phyloP scores from a whole-genome alignment of 2,329 filamentous ascomycete species.

The Aaosphaeria pasadenensis region DNA sequence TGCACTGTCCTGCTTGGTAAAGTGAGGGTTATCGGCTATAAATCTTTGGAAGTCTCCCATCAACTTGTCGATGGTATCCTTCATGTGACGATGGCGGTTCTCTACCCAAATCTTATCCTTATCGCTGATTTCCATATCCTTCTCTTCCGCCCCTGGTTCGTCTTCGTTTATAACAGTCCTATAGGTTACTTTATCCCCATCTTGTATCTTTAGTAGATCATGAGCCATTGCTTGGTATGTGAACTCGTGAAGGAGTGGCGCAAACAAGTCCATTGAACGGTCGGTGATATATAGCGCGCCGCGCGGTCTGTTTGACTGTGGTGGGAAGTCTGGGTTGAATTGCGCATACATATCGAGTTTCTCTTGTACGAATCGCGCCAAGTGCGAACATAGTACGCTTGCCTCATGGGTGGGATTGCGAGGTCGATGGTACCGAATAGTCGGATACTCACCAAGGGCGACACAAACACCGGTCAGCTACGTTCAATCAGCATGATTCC shows the following conservation, averaged over 20 bases:
- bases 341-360: conserved; percentile 88
- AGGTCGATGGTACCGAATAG: conserved; percentile 86
- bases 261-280: conserved; percentile 85
- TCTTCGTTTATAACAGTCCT: conserved; percentile 77
- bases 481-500: neutral
- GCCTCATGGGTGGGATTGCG: conserved; percentile 77
- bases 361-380: conserved; percentile 87
- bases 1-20: conserved; percentile 69
- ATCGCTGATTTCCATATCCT: conserved; percentile 88
- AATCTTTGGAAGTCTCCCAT: conserved; percentile 93
- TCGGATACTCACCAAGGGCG: conserved; percentile 88
- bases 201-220: conserved; percentile 83
- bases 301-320: conserved; percentile 72
- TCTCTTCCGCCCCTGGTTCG: conserved; percentile 66
- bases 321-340: conserved; percentile 80
- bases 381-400: conserved; percentile 77
- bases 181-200: conserved; percentile 85
- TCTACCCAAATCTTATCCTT: conserved; percentile 94
- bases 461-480: conserved; percentile 86
- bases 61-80: conserved; percentile 90
- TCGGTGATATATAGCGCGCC: conserved; percentile 85
- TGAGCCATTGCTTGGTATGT: conserved; percentile 99
- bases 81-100: conserved; percentile 95
- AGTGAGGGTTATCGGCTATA: conserved; percentile 86
- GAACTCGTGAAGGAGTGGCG: conserved; percentile 90